These are phyloP conservation scores for Scheffersomyces spartinae DNA, from an alignment of 805 yeast genomes.

Conservation along the genomic window DNA sequence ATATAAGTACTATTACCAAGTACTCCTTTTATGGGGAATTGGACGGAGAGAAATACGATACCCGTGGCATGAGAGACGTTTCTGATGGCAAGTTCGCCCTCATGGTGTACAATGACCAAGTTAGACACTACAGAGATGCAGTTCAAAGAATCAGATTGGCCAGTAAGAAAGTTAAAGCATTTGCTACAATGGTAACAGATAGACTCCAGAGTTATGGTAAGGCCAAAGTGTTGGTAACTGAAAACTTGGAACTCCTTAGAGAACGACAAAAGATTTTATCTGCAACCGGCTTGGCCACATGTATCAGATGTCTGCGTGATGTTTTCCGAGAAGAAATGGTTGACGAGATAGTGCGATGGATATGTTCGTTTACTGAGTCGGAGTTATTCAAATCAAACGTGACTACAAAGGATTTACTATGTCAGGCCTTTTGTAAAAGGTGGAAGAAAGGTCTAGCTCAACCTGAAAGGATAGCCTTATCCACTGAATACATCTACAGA, in stretches of 20 bases:
- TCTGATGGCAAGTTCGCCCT: slow-evolving; percentile 42
- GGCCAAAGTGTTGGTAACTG: slow-evolving; percentile 53
- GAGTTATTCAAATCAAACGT: slow-evolving; percentile 39
- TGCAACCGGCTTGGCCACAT: slow-evolving; percentile 53
- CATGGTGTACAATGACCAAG: slow-evolving; percentile 67
- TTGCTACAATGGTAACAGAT: slow-evolving; percentile 62
- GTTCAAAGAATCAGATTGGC: slow-evolving; percentile 51
- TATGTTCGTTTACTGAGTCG: slow-evolving; percentile 45
- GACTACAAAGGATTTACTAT: slow-evolving; percentile 36
- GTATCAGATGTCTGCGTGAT: slow-evolving; percentile 59
- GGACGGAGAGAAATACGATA: slow-evolving; percentile 32
- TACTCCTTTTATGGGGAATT: slow-evolving; percentile 21
- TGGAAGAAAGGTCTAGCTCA: slow-evolving; percentile 47
- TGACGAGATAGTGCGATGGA: slow-evolving; percentile 58
- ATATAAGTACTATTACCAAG: slow-evolving; percentile 13
- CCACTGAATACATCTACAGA: slow-evolving; percentile 6
- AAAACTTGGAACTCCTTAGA: slow-evolving; percentile 36
- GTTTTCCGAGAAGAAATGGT: slow-evolving; percentile 73
- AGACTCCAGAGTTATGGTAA: slow-evolving; percentile 55
- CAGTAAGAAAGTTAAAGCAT: slow-evolving; percentile 50
- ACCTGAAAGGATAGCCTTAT: too few relatives aligned
- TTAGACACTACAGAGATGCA: slow-evolving; percentile 66
- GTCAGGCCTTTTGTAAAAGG: slow-evolving; percentile 44
- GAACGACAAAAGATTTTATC: slow-evolving; percentile 45
- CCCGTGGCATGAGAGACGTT: slow-evolving; percentile 22